These are phyloP conservation scores for Yamadazyma siamensis DNA, from an alignment of 1,139 yeast genomes.

Conservation along the genomic window DNA sequence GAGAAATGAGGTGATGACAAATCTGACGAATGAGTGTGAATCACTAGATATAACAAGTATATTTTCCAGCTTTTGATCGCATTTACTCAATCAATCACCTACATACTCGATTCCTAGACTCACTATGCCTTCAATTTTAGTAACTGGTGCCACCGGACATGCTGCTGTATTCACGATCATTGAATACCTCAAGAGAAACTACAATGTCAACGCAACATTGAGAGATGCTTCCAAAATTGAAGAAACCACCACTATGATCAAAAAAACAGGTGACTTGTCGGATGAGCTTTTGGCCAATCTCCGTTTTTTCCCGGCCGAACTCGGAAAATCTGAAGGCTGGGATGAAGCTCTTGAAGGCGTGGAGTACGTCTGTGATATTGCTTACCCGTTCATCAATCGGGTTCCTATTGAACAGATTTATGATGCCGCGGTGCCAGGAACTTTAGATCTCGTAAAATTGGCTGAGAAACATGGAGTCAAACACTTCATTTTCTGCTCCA, in stretches of 20 bases:
- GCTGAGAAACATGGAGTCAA: conserved; percentile 16
- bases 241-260: conserved; percentile 4
- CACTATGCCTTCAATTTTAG: conserved; percentile 11
- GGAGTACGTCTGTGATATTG: conserved; percentile 15
- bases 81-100: too few species aligned
- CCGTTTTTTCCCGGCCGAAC: conserved; percentile 12
- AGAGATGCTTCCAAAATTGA: conserved; percentile 8
- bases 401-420: conserved; percentile 9
- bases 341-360: conserved; percentile 12
- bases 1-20: too few species aligned
- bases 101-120: too few species aligned
- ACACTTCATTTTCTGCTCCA: conserved; percentile 19
- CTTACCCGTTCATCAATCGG: conserved; percentile 12
- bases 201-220: conserved; percentile 9
- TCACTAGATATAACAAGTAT: too few species aligned
- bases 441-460: conserved; percentile 9
- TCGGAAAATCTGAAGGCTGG: conserved; percentile 14
- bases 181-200: conserved; percentile 8
- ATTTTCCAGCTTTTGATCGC: too few species aligned
- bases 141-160: conserved; percentile 35
- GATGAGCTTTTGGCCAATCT: conserved; percentile 9
- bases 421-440: conserved; percentile 13
- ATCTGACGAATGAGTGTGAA: too few species aligned
- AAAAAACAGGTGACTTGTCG: conserved; percentile 5
- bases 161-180: conserved; percentile 23